phyloP scores from a whole-genome alignment of 2,329 filamentous ascomycete species.

The Trichoderma gracile region DNA sequence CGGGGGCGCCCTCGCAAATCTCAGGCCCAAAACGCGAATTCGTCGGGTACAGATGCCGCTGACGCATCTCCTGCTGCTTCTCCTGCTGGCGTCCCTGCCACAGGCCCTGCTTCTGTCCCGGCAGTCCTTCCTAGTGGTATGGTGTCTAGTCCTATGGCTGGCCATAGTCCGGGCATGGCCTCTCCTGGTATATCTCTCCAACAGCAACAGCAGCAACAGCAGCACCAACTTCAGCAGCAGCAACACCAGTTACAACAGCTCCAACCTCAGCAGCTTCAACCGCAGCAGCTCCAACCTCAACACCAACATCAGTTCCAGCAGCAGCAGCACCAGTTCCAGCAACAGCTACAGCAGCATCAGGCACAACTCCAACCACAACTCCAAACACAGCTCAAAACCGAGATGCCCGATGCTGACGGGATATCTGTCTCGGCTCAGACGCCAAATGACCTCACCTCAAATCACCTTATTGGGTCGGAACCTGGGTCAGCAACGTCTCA shows the following conservation, averaged over 20 bases:
- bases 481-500: slow-evolving; percentile 11
- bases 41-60: slow-evolving; percentile 7
- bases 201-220: slow-evolving; percentile 24
- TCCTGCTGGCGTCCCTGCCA: slow-evolving; percentile 5
- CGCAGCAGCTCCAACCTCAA: not conserved
- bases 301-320: slow-evolving; percentile 1
- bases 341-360: slow-evolving; percentile 8
- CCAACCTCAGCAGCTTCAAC: not conserved
- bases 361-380: not conserved
- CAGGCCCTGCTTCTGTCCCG: slow-evolving; percentile 15
- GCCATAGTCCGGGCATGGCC: slow-evolving; percentile 9
- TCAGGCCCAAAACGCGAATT: slow-evolving; percentile 23
- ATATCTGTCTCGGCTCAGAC: not conserved
- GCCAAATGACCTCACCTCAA: slow-evolving; percentile 14
- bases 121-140: slow-evolving; percentile 1
- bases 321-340: not conserved
- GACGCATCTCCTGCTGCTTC: slow-evolving; percentile 4
- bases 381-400: slow-evolving; percentile 1
- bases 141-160: slow-evolving; percentile 3
- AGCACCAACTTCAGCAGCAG: slow-evolving; percentile 24
- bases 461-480: slow-evolving; percentile 19
- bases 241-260: not conserved
- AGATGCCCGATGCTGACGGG: slow-evolving; percentile 12
- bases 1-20: slow-evolving; percentile 55
- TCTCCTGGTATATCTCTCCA: slow-evolving; percentile 21